Evolutionary conservation across 2,329 filamentous ascomycete species (phyloP), one percentile per base, ranked within the genome.

Genomic region (Drechslerella dactyloides): DNA sequence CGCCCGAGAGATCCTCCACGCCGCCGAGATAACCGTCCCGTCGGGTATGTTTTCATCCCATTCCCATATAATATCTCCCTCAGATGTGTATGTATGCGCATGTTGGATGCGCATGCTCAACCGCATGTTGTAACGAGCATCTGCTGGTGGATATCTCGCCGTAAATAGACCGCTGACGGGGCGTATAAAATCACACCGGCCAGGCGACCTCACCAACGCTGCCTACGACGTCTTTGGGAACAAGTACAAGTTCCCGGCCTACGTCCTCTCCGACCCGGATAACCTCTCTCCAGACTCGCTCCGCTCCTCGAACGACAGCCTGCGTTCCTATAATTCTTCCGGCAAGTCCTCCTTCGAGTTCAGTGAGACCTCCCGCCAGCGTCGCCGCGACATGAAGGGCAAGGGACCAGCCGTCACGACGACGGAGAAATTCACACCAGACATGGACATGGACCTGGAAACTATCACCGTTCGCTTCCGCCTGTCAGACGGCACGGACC

Each of bases 1-100:
- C 8, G 60, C 60, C 5, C 64, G 60, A 30, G 55, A 65, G 21
- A 61, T 72, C 33, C 56, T 72, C n/a, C n/a, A 35, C 15, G 60
- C 60, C 4, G 55, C 68, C 24, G 68, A 72, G 50, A 65, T 72
- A 27, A 72, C 60, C 11, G 35, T 42, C 15, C 68, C 68, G 21
- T 56, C 50, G 30, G 68, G 64, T 33, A 33, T 33, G 27, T 68
- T 33, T n/a, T n/a, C n/a, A n/a, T n/a, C n/a, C n/a, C n/a, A n/a
- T n/a, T n/a, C n/a, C n/a, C n/a, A n/a, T n/a, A n/a, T n/a, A n/a
- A n/a, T n/a, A n/a, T n/a, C n/a, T n/a, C n/a, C n/a, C n/a, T n/a
- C n/a, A n/a, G n/a, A n/a, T n/a, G n/a, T n/a, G n/a, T n/a, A n/a
- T n/a, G n/a, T n/a, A n/a, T n/a, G n/a, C n/a, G n/a, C n/a, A n/a